Percentiles rank a stretch among this genome's conserved stretches.
Conservation (phyloP, 495 filamentous ascomycete genomes). For the Immersiella caudata region DNA sequence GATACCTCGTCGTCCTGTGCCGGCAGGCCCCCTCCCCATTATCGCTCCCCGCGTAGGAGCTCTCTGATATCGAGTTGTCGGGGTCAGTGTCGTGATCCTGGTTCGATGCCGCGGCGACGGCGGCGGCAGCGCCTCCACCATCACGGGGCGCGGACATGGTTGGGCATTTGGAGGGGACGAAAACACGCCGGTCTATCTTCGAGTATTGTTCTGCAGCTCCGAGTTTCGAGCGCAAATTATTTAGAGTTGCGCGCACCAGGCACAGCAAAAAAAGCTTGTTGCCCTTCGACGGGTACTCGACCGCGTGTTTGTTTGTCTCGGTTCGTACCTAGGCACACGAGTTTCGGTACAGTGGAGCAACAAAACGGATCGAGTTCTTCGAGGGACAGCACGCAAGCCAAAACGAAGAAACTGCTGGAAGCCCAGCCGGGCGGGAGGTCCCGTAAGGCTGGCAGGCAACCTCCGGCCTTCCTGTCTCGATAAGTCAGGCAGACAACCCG, state of each 20-base stretch:
- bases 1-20: slow-evolving; percentile 34
- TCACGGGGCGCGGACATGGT: neutral
- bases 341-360: neutral
- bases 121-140: neutral
- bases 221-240: too few relatives aligned
- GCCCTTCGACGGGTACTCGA: too few relatives aligned
- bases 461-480: neutral
- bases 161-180: neutral
- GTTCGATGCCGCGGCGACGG: neutral
- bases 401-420: neutral
- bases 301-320: too few relatives aligned
- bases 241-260: too few relatives aligned
- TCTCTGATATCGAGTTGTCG: neutral
- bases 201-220: neutral
- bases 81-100: neutral
- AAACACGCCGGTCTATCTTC: neutral
- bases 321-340: too few relatives aligned
- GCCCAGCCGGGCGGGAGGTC: neutral
- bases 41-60: neutral
- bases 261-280: too few relatives aligned
- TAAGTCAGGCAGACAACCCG: neutral
- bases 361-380: neutral
- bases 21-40: neutral
- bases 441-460: neutral
- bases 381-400: neutral